Conservation (phyloP, 176 grass and related monocot genomes). For the Triticum dicoccoides region DNA sequence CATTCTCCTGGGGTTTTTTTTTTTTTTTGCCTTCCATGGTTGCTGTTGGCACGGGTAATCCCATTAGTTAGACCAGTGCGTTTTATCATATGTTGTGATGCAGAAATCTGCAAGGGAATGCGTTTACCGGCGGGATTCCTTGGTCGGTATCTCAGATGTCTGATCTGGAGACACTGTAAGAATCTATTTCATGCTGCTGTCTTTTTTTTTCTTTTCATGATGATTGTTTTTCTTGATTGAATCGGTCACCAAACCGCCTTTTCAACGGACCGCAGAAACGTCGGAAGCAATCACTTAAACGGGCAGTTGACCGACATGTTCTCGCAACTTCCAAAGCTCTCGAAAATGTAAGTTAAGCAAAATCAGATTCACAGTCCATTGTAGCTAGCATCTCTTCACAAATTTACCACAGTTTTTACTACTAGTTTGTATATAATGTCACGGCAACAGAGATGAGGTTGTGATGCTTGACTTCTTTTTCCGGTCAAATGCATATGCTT, state of each 20-base stretch:
- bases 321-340: constrained; percentile 63
- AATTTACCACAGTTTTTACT: background rate
- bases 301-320: constrained; percentile 96
- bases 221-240: background rate
- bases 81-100: background rate
- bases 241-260: constrained; percentile 3
- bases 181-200: background rate
- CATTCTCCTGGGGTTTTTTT: background rate
- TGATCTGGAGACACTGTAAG: constrained; percentile 79
- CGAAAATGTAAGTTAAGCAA: constrained; percentile 63
- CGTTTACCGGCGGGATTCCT: constrained; percentile 73
- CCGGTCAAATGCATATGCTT: no score
- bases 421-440: background rate
- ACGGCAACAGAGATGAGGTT: background rate
- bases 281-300: constrained; percentile 65
- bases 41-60: constrained; percentile 13
- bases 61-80: background rate
- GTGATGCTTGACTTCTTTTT: background rate
- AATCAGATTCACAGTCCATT: background rate
- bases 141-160: constrained; percentile 92
- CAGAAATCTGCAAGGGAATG: constrained; percentile 82
- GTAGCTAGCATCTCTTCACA: background rate
- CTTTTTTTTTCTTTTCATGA: background rate
- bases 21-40: background rate
- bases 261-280: constrained; percentile 54